Percentiles rank a stretch among this genome's conserved stretches.
These are phyloP conservation scores for Daldinia sp. DNA, from an alignment of 2,329 filamentous ascomycete species.

Conservation along the genomic window DNA sequence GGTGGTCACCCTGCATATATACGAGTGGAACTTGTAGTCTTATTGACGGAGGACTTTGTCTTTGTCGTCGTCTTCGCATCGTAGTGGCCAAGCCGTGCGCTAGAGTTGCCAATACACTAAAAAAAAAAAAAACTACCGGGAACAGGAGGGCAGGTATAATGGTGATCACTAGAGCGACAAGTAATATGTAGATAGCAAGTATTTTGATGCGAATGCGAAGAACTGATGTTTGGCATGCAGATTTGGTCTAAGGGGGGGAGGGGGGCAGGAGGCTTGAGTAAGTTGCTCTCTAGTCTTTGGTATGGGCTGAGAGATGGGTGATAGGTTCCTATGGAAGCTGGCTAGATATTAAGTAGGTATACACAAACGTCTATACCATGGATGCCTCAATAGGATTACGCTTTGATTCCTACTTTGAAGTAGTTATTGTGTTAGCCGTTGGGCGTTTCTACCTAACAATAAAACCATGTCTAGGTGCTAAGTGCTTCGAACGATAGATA, in stretches of 20 bases:
- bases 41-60: not conserved
- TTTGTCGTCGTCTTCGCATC: not conserved
- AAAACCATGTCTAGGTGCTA: too few species aligned
- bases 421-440: not conserved
- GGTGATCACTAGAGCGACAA: not conserved
- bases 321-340: not conserved
- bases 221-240: not conserved
- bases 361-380: not conserved
- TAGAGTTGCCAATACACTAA: not conserved
- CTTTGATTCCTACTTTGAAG: not conserved
- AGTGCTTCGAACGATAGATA: too few species aligned
- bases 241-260: not conserved
- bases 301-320: not conserved
- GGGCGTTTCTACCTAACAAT: too few species aligned
- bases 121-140: not conserved
- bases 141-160: not conserved
- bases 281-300: not conserved
- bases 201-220: not conserved
- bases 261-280: not conserved
- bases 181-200: not conserved
- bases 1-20: not conserved
- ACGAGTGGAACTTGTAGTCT: too few species aligned
- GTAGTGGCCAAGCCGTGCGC: not conserved
- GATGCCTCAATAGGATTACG: too few species aligned
- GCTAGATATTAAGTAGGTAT: not conserved